phyloP scores from a whole-genome alignment of 176 grass and related monocot species.

The Luzula sylvatica region DNA sequence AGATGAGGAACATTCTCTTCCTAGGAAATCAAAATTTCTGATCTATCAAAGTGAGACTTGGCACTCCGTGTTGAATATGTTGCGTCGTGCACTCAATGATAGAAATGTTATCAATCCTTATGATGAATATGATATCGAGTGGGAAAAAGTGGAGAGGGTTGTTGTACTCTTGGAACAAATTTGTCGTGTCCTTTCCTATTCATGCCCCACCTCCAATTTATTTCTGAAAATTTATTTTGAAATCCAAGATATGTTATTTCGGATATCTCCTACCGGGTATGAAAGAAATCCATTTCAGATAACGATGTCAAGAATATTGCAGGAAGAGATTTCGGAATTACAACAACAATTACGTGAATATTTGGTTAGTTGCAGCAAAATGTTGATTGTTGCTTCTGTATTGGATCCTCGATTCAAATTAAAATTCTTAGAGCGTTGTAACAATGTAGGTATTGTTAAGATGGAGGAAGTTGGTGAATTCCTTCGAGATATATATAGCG shows the following conservation, averaged over 20 bases:
- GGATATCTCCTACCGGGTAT: background rate
- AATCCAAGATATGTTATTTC: background rate
- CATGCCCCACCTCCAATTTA: conserved; percentile 9
- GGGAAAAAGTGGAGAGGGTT: background rate
- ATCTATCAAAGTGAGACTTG: background rate
- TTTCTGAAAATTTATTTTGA: background rate
- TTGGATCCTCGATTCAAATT: conserved; percentile 12
- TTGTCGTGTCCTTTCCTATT: background rate
- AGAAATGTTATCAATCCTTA: background rate
- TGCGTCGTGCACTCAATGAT: background rate
- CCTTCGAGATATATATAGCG: background rate
- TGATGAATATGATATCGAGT: background rate
- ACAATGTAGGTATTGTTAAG: too few species aligned
- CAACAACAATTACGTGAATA: background rate
- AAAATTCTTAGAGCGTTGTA: background rate
- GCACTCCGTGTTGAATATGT: background rate
- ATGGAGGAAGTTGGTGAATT: background rate
- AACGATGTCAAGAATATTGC: too few species aligned
- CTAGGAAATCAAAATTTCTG: background rate
- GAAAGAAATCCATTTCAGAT: background rate
- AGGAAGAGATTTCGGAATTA: too few species aligned
- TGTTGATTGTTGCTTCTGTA: background rate
- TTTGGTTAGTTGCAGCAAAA: background rate
- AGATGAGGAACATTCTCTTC: background rate
- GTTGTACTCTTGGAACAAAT: background rate